Evolutionary conservation across 2,329 filamentous ascomycete species (phyloP).

Genomic region (Verticillium alfalfae): DNA sequence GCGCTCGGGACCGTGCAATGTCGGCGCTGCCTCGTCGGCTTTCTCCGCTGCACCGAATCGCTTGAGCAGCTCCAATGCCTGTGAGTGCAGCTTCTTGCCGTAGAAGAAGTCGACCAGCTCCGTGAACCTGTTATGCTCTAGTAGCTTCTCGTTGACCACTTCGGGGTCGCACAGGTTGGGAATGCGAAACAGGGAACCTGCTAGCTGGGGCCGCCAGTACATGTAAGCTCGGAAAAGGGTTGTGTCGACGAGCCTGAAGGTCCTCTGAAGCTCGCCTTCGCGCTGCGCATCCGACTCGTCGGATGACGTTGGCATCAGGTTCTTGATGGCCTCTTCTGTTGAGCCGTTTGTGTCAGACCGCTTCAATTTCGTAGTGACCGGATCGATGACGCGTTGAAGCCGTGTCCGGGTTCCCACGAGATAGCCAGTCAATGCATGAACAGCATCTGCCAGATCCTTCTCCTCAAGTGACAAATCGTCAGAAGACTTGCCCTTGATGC

Average conservation of each 20-base stretch:
- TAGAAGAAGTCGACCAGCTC: conserved; percentile 97
- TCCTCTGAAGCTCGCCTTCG: conserved; percentile 65
- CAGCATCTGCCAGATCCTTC: conserved; percentile 77
- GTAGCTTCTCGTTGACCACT: conserved; percentile 87
- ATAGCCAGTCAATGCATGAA: conserved; percentile 79
- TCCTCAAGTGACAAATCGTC: conserved; percentile 60
- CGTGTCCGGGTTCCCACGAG: conserved; percentile 76
- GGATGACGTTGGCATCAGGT: conserved; percentile 42
- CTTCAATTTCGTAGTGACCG: conserved; percentile 57
- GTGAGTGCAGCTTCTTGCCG: conserved; percentile 86
- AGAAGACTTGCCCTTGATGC: conserved; percentile 36
- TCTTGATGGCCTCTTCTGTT: conserved; percentile 47
- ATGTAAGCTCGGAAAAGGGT: conserved; percentile 93
- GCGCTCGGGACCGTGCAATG: conserved; percentile 72
- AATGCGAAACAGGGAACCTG: conserved; percentile 86
- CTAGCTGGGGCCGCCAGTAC: conserved; percentile 80
- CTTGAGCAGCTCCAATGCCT: conserved; percentile 75
- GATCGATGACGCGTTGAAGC: conserved; percentile 57
- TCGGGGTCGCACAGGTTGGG: conserved; percentile 96
- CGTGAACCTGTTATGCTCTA: conserved; percentile 82
- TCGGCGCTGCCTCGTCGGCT: conserved; percentile 43
- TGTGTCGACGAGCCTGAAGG: conserved; percentile 84
- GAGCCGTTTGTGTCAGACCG: conserved; percentile 35
- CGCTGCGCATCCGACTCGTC: conserved; percentile 54
- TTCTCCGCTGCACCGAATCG: conserved; percentile 66